Conservation (phyloP, 2,329 filamentous ascomycete species). For the Venturia nashicola region DNA sequence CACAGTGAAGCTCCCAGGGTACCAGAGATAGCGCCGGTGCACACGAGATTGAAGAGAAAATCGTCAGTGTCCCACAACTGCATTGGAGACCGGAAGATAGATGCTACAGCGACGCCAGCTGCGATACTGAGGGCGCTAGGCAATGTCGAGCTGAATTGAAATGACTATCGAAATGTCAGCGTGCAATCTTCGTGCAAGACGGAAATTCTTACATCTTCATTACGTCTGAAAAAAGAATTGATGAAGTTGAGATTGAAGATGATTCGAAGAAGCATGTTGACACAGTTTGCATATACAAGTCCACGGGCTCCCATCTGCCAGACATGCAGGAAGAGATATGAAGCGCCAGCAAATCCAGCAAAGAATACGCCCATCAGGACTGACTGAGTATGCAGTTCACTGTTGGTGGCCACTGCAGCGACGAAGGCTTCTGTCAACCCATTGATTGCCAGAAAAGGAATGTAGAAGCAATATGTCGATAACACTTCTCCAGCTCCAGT, state of each 20-base stretch:
- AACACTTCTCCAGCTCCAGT: slow-evolving; percentile 64
- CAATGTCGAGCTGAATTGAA: slow-evolving; percentile 16
- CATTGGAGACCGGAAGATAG: slow-evolving; percentile 20
- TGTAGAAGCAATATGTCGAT: slow-evolving; percentile 77
- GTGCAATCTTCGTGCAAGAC: neutral
- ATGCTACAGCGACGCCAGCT: slow-evolving; percentile 23
- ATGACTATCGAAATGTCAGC: slow-evolving; percentile 12
- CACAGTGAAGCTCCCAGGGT: slow-evolving; percentile 25
- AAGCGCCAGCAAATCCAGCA: slow-evolving; percentile 57
- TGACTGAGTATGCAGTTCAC: slow-evolving; percentile 65
- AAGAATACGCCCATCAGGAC: slow-evolving; percentile 79
- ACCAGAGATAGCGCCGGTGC: slow-evolving; percentile 24
- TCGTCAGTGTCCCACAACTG: slow-evolving; percentile 21
- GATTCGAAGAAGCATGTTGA: slow-evolving; percentile 83
- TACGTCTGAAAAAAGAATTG: slow-evolving; percentile 43
- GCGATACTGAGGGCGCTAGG: slow-evolving; percentile 24
- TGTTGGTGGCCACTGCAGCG: slow-evolving; percentile 65
- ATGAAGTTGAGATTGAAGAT: slow-evolving; percentile 71
- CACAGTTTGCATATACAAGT: slow-evolving; percentile 71
- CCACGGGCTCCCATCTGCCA: slow-evolving; percentile 62
- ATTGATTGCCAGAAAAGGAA: slow-evolving; percentile 84
- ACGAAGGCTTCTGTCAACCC: slow-evolving; percentile 90
- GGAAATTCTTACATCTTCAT: slow-evolving; percentile 21
- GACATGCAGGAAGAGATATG: slow-evolving; percentile 62
- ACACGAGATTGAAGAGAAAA: slow-evolving; percentile 28